Evolutionary conservation across 2,329 filamentous ascomycete genomes (phyloP), one percentile per base, ranked within the genome.

Genomic region (Zelopaecilomyces penicillatus): DNA sequence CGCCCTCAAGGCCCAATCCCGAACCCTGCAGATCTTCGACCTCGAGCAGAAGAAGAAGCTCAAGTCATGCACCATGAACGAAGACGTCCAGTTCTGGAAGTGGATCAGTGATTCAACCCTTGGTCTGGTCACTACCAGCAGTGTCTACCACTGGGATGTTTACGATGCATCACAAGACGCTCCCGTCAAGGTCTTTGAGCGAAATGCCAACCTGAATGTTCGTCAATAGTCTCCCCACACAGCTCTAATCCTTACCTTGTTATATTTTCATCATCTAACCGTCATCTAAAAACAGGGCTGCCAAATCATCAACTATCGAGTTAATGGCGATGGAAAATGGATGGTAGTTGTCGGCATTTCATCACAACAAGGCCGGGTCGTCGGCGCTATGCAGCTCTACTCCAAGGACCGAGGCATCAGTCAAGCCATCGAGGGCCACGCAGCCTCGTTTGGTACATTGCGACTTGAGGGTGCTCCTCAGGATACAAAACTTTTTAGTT

Each of bases 281-380:
- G 19, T 19, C 19, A 19, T 19, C 11, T 39, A n/a, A 9, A 30
- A 33, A 46, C 58, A 94, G 87, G 85, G 85, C 54, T 94, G 88
- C 69, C 93, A 98, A 80, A 98, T 98, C 67, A 98, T 98, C 79
- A 98, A 97, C 73, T 98, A 98, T 71, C 88, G 91, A 56, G 87
- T 94, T 57, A 96, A 91, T 66, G 81, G 83, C 53, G 91, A 98
- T 54, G 88, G 89, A 64, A 95, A 95, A 69, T 98, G 93, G 93
- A 95, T 95, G 83, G 90, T 94, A 30, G 83, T 96, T 45, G 89
- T 98, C 47, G 93, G 93, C 59, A 98, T 98, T 58, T 90, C 90
- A 47, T 87, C 90, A 64, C 86, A 94, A 61, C 83, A 90, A 63
- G 91, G 90, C 46, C 87, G 93, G 50, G 90, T 98, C 36, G 90